Evolutionary conservation across 2,329 filamentous ascomycete genomes (phyloP).

Genomic region (Pseudohalonectria lignicola): DNA sequence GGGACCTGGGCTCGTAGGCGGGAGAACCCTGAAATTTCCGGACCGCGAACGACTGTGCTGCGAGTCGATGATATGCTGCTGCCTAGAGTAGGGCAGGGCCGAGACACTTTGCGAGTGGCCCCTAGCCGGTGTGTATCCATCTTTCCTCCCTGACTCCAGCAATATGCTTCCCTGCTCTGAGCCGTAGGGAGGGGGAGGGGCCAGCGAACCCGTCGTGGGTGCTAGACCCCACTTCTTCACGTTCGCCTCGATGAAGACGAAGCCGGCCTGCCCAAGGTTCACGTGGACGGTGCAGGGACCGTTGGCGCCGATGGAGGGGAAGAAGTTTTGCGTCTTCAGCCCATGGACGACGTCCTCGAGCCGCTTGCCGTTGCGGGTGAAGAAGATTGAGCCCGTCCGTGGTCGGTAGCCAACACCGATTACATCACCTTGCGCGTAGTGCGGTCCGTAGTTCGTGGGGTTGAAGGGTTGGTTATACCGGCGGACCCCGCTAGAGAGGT

Average conservation of each 20-base stretch:
- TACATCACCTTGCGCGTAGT: slow-evolving; percentile 86
- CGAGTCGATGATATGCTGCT: slow-evolving; percentile 35
- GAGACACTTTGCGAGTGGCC: slow-evolving; percentile 36
- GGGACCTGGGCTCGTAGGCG: slow-evolving; percentile 79
- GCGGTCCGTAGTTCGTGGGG: slow-evolving; percentile 68
- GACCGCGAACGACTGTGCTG: slow-evolving; percentile 65
- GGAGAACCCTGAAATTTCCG: slow-evolving; percentile 64
- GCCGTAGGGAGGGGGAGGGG: slow-evolving; percentile 90
- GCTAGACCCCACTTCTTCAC: slow-evolving; percentile 99
- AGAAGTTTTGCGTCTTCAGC: slow-evolving; percentile 91
- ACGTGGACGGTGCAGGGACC: slow-evolving; percentile 89
- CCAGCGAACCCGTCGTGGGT: slow-evolving; percentile 88
- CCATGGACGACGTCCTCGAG: slow-evolving; percentile 91
- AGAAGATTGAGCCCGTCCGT: slow-evolving; percentile 90
- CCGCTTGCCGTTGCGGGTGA: slow-evolving; percentile 96
- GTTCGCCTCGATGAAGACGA: slow-evolving; percentile 98
- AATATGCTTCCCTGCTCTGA: slow-evolving; percentile 95
- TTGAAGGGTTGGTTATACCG: slow-evolving; percentile 89
- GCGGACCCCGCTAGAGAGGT: slow-evolving; percentile 76
- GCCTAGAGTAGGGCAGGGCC: slow-evolving; percentile 25
- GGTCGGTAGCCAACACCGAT: slow-evolving; percentile 92
- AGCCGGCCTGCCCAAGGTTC: slow-evolving; percentile 95
- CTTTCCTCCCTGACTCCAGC: slow-evolving; percentile 70
- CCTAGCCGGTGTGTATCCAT: slow-evolving; percentile 33
- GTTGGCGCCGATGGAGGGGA: slow-evolving; percentile 92